Evolutionary conservation across 1,139 yeast species (phyloP), one percentile per base, ranked within the genome.

Genomic region (Sugiyamaella sp.): DNA sequence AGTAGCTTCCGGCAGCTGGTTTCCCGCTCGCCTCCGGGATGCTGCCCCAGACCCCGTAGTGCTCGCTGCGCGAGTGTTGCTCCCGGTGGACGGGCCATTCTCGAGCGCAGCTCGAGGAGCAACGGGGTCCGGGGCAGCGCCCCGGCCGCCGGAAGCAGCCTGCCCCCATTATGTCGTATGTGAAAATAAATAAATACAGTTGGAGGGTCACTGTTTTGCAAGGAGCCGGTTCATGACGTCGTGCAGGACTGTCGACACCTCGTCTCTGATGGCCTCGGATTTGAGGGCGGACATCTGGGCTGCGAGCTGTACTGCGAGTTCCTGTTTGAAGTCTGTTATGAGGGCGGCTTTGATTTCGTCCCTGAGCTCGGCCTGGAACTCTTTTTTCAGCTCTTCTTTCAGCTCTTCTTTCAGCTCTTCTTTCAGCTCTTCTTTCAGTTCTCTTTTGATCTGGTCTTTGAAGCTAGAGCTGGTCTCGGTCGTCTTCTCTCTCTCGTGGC

Each of bases 351-450:
- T 46, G n/a, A 46, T 24, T 17, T 46, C 45, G 6, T n/a, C 14
- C n/a, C 33, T 38, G n/a, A 46, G 21, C 3, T 46, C 50, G n/a
- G n/a, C 20, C 2, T 38, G n/a, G 6, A 46, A 27, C 17, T 35
- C 50, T 4, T 12, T 8, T 37, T 39, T 38, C n/a, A 46, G 22
- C n/a, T 39, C 50, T 10, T 24, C 20, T 9, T 19, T 38, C 16
- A 46, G 33, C n/a, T 46, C 40, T 14, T n/a, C 14, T 17, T 17
- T n/a, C 16, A 46, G 20, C 21, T 46, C 50, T 22, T 14, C 20
- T 20, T n/a, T 17, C 35, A 46, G 37, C 27, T 46, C 50, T 27
- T 39, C 38, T 32, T 39, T 46, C 14, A 46, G 21, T 10, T 46
- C 50, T 16, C 17, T 46, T n/a, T 39, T 46, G 5, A 46, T 46